Percentiles rank a stretch among this genome's conserved stretches.
phyloP scores from a whole-genome alignment of 2,329 filamentous ascomycete genomes.

The Trichophyton equinum region DNA sequence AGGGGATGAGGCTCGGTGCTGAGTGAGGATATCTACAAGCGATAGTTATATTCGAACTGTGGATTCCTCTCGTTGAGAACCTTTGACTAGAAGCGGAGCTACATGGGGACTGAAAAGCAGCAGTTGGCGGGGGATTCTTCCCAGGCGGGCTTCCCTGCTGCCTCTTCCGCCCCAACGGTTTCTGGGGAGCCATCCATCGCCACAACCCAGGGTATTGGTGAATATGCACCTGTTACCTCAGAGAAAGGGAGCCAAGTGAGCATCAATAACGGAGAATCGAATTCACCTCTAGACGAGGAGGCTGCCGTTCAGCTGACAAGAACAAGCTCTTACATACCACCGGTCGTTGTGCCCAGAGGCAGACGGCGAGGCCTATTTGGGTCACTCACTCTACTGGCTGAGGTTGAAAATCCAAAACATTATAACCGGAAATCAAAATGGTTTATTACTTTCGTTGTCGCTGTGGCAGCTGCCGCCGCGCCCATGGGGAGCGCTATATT shows the following conservation, averaged over 20 bases:
- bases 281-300: background rate
- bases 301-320: background rate
- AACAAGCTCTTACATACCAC: constrained; percentile 5
- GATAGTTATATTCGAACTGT: background rate
- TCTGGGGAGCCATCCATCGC: background rate
- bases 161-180: background rate
- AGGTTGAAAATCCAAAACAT: constrained; percentile 62
- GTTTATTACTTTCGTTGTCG: constrained; percentile 66
- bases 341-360: constrained; percentile 38
- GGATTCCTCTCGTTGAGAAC: background rate
- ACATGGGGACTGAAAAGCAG: background rate
- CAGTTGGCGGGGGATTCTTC: background rate
- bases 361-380: constrained; percentile 61
- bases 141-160: background rate
- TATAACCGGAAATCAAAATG: constrained; percentile 69
- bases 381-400: constrained; percentile 58
- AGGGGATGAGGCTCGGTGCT: background rate
- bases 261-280: background rate
- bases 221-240: background rate
- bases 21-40: background rate
- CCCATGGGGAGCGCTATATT: constrained; percentile 79
- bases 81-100: background rate
- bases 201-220: background rate
- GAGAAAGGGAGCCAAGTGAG: background rate
- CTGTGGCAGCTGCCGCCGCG: constrained; percentile 61